These are phyloP conservation scores for Planoprotostelium fungivorum DNA, from an alignment of 78 protist genomes.

Conservation along the genomic window DNA sequence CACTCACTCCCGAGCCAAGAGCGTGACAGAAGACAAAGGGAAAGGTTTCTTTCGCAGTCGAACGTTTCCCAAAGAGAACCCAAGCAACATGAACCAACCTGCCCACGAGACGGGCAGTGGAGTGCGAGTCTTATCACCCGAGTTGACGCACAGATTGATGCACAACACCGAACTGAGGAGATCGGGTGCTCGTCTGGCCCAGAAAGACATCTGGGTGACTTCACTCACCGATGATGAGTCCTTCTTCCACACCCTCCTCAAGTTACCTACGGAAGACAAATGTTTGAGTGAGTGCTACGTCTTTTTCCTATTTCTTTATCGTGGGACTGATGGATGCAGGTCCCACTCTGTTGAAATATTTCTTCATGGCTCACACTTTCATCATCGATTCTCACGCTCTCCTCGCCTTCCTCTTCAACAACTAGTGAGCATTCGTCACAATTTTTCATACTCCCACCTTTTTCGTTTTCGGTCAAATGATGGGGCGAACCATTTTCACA, in stretches of 20 bases:
- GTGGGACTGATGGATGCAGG: background rate
- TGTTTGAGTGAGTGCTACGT: background rate
- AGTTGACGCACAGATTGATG: background rate
- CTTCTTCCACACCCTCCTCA: background rate
- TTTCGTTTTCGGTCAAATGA: background rate
- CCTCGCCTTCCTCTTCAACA: background rate
- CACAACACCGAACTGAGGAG: background rate
- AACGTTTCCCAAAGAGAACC: background rate
- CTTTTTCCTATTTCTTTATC: background rate
- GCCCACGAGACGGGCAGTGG: background rate
- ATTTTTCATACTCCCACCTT: no score
- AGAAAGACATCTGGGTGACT: background rate
- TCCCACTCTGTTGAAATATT: background rate
- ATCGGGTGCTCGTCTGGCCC: background rate
- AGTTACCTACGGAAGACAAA: background rate
- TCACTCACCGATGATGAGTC: background rate
- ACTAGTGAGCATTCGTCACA: background rate
- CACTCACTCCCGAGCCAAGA: background rate
- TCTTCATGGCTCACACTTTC: background rate
- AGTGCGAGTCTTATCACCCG: background rate
- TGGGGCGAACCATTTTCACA: background rate
- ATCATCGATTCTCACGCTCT: background rate
- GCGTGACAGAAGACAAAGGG: no score
- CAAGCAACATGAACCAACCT: background rate
- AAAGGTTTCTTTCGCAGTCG: no score